These are phyloP conservation scores for Trichoderma koningii DNA, from an alignment of 2,329 filamentous ascomycete genomes.

Conservation along the genomic window DNA sequence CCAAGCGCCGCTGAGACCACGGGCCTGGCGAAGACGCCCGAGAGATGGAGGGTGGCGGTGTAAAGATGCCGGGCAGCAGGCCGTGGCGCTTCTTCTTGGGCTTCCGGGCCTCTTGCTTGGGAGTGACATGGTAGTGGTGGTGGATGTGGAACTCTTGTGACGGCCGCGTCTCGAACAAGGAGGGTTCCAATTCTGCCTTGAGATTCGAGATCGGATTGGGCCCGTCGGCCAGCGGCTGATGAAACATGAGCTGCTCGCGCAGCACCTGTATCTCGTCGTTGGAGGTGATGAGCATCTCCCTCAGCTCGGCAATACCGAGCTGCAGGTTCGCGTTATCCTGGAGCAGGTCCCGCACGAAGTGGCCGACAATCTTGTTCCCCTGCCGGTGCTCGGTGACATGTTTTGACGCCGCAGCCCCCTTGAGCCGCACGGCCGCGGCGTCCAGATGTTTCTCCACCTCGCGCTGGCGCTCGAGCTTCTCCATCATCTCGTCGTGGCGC, in stretches of 20 bases:
- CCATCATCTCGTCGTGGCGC: constrained; percentile 77
- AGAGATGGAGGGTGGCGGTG: constrained; percentile 49
- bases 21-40: constrained; percentile 46
- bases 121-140: constrained; percentile 82
- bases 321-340: constrained; percentile 95
- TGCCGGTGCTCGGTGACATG: constrained; percentile 61
- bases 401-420: constrained; percentile 74
- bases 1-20: constrained; percentile 43
- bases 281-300: constrained; percentile 86
- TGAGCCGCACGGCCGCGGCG: constrained; percentile 75
- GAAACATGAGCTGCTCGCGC: constrained; percentile 76
- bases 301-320: constrained; percentile 84
- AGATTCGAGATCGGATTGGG: constrained; percentile 56
- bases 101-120: constrained; percentile 62
- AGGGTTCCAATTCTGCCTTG: constrained; percentile 67
- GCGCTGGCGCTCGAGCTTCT: constrained; percentile 80
- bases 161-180: constrained; percentile 42
- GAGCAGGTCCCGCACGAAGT: constrained; percentile 93
- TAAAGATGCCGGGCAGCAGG: constrained; percentile 62
- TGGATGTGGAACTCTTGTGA: constrained; percentile 87
- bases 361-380: constrained; percentile 74
- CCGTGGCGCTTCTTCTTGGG: constrained; percentile 72
- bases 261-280: constrained; percentile 92
- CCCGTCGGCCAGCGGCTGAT: constrained; percentile 64
- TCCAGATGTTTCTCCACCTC: constrained; percentile 80